Conservation (phyloP, 176 grass and related monocot species). For the Triticum timopheevii region DNA sequence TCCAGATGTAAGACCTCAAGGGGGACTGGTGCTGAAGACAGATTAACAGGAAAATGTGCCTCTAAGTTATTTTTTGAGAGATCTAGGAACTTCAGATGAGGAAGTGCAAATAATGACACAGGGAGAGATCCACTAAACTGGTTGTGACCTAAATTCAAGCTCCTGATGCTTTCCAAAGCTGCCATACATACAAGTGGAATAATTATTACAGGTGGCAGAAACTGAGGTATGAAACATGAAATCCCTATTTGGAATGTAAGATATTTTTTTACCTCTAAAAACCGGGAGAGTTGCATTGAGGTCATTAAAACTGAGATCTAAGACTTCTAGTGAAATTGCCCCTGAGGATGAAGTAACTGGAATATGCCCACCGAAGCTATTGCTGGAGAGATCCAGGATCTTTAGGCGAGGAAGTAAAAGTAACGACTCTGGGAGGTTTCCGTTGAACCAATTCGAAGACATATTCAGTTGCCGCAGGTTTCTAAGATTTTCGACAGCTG, state of each 20-base stretch:
- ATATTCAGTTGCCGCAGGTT: too few species aligned
- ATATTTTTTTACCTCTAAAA: background rate
- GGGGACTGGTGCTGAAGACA: background rate
- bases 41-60: background rate
- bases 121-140: background rate
- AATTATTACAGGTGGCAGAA: background rate
- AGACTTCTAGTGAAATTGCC: too few species aligned
- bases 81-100: background rate
- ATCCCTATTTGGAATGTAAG: background rate
- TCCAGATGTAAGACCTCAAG: background rate
- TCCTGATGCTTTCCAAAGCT: background rate
- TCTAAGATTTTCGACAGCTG: too few species aligned
- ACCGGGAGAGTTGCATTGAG: background rate
- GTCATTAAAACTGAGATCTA: too few species aligned
- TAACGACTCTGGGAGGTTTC: too few species aligned
- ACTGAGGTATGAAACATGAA: background rate
- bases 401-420: too few species aligned
- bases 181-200: background rate
- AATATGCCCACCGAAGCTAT: too few species aligned
- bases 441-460: rapidly evolving
- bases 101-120: background rate
- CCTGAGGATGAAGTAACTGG: rapidly evolving
- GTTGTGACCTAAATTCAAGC: background rate
- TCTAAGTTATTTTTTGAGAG: background rate
- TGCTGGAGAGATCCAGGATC: too few species aligned